Percentiles rank a stretch among this genome's conserved stretches.
Conservation (phyloP, 306 rosid genomes). For the Acmispon strigosus region DNA sequence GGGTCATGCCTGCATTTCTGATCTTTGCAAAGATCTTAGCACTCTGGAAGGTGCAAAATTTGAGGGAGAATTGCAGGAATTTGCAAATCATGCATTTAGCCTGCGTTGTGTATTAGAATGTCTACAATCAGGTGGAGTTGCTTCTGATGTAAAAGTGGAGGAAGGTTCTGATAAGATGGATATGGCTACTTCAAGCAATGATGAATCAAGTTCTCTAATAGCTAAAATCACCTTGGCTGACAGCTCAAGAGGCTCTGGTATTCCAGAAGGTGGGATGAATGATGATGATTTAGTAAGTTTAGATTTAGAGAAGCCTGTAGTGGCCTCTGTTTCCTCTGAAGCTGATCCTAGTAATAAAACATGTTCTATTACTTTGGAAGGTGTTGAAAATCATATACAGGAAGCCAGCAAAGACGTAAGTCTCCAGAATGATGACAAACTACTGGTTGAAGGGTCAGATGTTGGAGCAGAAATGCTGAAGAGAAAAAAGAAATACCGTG, state of each 20-base stretch:
- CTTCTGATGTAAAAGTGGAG: conserved; percentile 40
- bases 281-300: conserved; percentile 32
- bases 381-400: conserved; percentile 23
- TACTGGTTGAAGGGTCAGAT: conserved; percentile 45
- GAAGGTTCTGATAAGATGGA: conserved; percentile 41
- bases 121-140: conserved; percentile 80
- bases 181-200: conserved; percentile 33
- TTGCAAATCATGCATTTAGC: conserved; percentile 98
- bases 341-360: conserved; percentile 31
- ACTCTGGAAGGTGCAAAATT: conserved; percentile 90
- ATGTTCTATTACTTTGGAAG: conserved; percentile 32
- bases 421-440: conserved; percentile 35
- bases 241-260: conserved; percentile 25
- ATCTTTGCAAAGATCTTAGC: conserved; percentile 92
- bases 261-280: conserved; percentile 25
- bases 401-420: conserved; percentile 33
- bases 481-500: conserved; percentile 69
- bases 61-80: conserved; percentile 98
- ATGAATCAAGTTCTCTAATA: conserved; percentile 37
- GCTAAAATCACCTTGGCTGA: conserved; percentile 40
- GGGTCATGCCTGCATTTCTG: conserved; percentile 85
- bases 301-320: conserved; percentile 22
- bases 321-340: conserved; percentile 42
- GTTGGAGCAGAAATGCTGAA: conserved; percentile 45
- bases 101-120: conserved; percentile 91